These are phyloP conservation scores for Entomortierella lignicola DNA, from an alignment of 192 early-diverging fungal genomes.

Conservation along the genomic window DNA sequence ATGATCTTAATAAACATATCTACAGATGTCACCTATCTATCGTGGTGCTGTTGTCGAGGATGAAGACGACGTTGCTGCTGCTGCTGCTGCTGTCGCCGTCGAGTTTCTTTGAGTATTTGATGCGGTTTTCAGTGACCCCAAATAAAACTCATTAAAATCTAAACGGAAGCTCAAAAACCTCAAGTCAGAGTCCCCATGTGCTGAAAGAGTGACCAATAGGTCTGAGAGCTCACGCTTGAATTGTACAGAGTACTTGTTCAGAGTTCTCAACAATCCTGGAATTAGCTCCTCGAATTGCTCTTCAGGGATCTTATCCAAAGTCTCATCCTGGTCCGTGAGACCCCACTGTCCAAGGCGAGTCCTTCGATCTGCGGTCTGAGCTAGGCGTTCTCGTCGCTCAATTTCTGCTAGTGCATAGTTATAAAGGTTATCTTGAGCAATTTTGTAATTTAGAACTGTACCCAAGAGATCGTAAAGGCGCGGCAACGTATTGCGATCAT, in stretches of 20 bases:
- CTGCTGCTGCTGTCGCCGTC: not conserved
- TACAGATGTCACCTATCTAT: not conserved
- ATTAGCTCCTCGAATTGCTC: conserved; percentile 54
- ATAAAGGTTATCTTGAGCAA: conserved; percentile 63
- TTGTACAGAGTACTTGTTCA: conserved; percentile 55
- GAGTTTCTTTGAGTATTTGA: not conserved
- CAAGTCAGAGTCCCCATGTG: conserved; percentile 76
- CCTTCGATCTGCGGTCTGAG: conserved; percentile 41
- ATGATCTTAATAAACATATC: not conserved
- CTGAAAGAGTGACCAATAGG: conserved; percentile 66
- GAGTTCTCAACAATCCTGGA: conserved; percentile 53
- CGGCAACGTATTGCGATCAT: conserved; percentile 56
- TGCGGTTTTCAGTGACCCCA: conserved; percentile 21
- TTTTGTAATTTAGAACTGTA: conserved; percentile 73
- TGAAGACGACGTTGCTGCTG: not conserved
- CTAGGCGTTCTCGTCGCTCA: conserved; percentile 45
- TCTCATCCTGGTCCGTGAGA: conserved; percentile 44
- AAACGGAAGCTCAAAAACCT: conserved; percentile 80
- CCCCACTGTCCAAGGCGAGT: conserved; percentile 53
- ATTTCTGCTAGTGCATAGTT: conserved; percentile 56
- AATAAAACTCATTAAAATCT: conserved; percentile 85
- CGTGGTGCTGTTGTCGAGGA: not conserved
- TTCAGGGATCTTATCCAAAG: conserved; percentile 33
- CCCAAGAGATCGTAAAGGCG: conserved; percentile 70
- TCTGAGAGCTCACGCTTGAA: conserved; percentile 65